phyloP scores from a whole-genome alignment of 257 asterid species.

The Avicennia marina region DNA sequence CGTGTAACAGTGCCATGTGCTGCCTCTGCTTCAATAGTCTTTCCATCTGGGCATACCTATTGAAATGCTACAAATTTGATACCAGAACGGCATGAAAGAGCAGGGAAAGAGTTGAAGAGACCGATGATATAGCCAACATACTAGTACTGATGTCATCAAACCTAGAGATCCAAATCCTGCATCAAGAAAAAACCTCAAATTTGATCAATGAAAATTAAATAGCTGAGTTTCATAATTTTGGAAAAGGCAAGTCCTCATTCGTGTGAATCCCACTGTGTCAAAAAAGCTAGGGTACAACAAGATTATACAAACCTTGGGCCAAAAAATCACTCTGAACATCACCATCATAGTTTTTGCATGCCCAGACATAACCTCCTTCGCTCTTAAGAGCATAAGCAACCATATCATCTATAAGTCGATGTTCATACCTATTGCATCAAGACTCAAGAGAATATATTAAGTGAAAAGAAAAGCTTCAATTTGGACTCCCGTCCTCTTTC shows the following conservation, averaged over 20 bases:
- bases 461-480: background rate
- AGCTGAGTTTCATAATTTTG: background rate
- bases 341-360: constrained; percentile 97
- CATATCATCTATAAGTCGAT: constrained; percentile 98
- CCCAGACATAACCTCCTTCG: constrained; percentile 99
- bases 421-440: constrained; percentile 71
- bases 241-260: background rate
- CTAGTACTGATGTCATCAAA: constrained; percentile 95
- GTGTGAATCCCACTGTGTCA: background rate
- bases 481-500: background rate
- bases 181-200: constrained; percentile 17
- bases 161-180: constrained; percentile 99
- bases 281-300: background rate
- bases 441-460: too few species aligned
- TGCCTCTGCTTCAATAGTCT: constrained; percentile 97
- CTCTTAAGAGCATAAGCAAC: constrained; percentile 98
- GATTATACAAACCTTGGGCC: constrained; percentile 72
- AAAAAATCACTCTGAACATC: constrained; percentile 98
- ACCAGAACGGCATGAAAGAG: background rate
- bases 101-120: constrained; percentile 1
- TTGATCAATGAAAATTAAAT: constrained; percentile 7
- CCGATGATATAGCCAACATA: constrained; percentile 28
- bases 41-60: constrained; percentile 97
- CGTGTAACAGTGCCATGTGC: constrained; percentile 99
- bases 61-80: constrained; percentile 12